Evolutionary conservation across 129 eudicot genomes (phyloP), one percentile per base, ranked within the genome.

Genomic region (Sambucus nigra): DNA sequence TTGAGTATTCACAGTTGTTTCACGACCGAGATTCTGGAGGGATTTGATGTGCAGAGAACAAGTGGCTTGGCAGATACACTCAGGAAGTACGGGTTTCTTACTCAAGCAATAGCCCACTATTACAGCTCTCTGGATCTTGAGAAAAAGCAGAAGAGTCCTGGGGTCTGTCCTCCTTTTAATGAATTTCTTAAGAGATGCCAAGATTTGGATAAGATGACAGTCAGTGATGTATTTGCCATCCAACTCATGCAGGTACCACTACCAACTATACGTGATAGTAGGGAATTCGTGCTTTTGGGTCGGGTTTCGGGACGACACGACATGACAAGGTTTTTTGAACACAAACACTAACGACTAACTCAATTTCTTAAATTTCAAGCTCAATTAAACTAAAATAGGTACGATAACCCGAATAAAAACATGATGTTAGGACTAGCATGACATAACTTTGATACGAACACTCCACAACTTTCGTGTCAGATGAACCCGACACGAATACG

Each of bases 31-130:
- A 74, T 86, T 61, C 73, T 82, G 64, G 99, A 91, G 65, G 95
- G 94, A 60, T 91, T 91, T 70, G 95, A 91, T 75, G 94, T 91
- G 44, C 99, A 85, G 40, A 66, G 99, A 80, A 91, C 99, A 32
- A 79, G 59, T 53, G 84, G 95, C 51, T 71, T 86, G 56, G 82
- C 66, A 53, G 99, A 91, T 28, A 91, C 99, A 3, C 59, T 91
- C 18, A 66, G 62, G 23, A 87, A 70, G 57, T 91, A 86, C 20
- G 91, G 99, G 16, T 59, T 57, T 72, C 86, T 91, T 33, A 91
- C 95, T 38, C 82, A 51, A 66, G 73, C 89, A 59, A 86, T 86
- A 53, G 51, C 63, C 9, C 68, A 82, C 33, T 82, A 69, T 66
- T 91, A 82, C 72, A 72, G 48, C 62, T 72, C 69, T 48, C 27